Evolutionary conservation across 768 basidiomycete species (phyloP).

Genomic region (Guyanaporus albipodus): DNA sequence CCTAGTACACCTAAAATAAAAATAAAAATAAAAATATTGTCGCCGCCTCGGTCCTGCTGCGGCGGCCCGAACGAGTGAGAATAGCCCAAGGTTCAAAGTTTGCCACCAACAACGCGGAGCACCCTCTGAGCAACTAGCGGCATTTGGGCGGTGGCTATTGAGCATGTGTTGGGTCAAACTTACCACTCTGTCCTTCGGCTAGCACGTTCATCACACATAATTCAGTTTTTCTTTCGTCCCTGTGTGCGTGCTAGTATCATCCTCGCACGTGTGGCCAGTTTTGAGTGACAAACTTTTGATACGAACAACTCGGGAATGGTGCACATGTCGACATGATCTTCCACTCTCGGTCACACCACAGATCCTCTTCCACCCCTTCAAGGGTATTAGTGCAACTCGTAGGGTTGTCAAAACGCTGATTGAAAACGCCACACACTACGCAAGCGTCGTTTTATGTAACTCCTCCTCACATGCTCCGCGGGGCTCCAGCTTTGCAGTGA

Average conservation of each 20-base stretch:
- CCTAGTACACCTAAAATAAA: conserved; percentile 19
- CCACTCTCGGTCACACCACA: conserved; percentile 1
- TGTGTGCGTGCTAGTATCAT: conserved; percentile 8
- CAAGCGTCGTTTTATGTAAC: conserved; percentile 19
- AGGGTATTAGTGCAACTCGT: no score
- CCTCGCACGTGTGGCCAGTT: conserved; percentile 7
- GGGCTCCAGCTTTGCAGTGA: conserved; percentile 10
- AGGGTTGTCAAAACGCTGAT: no score
- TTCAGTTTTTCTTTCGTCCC: conserved; percentile 8
- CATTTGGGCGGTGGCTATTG: not conserved
- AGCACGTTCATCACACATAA: no score
- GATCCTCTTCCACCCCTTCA: conserved; percentile 2
- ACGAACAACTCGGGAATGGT: conserved; percentile 6
- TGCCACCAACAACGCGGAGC: conserved; percentile 20
- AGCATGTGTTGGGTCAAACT: not conserved
- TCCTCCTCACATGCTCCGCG: conserved; percentile 12
- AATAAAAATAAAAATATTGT: no score
- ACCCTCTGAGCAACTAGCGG: conserved; percentile 15
- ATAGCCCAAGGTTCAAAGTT: no score
- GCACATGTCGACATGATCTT: not conserved
- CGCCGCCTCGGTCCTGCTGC: not conserved
- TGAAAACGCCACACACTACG: conserved; percentile 11
- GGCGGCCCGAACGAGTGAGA: not conserved
- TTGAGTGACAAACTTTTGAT: conserved; percentile 23
- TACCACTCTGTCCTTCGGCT: not conserved